phyloP scores from a whole-genome alignment of 2,329 filamentous ascomycete genomes.

The Teratosphaeriaceae sp. region DNA sequence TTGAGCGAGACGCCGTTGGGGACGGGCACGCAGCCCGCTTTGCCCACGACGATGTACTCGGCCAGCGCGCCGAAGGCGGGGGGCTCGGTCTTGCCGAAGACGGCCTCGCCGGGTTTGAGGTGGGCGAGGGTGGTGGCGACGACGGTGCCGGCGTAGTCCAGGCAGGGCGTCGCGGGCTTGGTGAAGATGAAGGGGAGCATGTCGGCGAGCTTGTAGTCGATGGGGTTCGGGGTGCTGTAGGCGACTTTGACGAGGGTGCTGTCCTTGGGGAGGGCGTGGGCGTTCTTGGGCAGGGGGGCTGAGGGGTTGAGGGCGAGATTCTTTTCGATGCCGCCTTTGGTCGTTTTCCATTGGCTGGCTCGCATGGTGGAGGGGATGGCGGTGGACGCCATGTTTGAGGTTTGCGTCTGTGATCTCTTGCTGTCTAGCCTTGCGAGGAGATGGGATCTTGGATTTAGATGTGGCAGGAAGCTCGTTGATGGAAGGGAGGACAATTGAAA shows the following conservation, averaged over 20 bases:
- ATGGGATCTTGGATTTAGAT: no score
- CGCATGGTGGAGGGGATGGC: conserved; percentile 23
- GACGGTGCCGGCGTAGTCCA: conserved; percentile 48
- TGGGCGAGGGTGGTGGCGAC: conserved; percentile 26
- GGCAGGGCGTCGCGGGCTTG: conserved; percentile 23
- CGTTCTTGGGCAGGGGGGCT: conserved; percentile 19
- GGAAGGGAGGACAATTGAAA: no score
- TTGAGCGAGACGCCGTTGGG: conserved; percentile 28
- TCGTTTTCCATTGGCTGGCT: conserved; percentile 22
- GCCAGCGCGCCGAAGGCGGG: conserved; percentile 31
- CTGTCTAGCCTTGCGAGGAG: no score
- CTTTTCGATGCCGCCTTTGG: conserved; percentile 27
- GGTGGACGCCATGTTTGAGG: no score
- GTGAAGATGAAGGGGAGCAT: conserved; percentile 15
- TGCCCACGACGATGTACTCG: conserved; percentile 28
- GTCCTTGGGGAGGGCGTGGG: conserved; percentile 17
- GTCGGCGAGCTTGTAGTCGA: conserved; percentile 46
- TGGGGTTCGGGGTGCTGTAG: conserved; percentile 42
- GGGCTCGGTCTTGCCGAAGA: conserved; percentile 33
- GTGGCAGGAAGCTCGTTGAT: no score
- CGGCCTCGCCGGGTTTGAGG: conserved; percentile 32
- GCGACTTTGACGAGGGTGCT: conserved; percentile 41
- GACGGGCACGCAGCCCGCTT: conserved; percentile 23
- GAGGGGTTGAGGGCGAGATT: conserved; percentile 26
- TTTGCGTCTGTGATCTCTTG: no score